Conservation (phyloP, 2,329 filamentous ascomycete genomes). For the Epicoccum sorghinum region DNA sequence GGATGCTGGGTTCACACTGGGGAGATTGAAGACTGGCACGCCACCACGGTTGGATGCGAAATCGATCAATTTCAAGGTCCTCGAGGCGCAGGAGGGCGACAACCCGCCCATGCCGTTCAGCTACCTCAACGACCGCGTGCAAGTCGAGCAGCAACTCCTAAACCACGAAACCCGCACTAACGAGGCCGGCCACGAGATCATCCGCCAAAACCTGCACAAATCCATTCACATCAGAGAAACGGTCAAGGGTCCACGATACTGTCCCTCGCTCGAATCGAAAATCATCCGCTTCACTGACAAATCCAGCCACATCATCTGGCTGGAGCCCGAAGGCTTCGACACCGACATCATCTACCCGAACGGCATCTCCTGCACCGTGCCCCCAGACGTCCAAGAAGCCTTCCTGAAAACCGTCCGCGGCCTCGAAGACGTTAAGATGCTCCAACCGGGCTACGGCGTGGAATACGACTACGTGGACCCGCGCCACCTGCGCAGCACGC, state of each 20-base stretch:
- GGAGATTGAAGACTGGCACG: conserved; percentile 93
- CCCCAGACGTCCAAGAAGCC: conserved; percentile 81
- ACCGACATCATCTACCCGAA: conserved; percentile 94
- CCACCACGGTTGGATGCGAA: conserved; percentile 83
- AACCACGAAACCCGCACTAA: conserved; percentile 92
- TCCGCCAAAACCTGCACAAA: conserved; percentile 89
- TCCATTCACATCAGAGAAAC: conserved; percentile 96
- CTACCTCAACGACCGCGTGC: conserved; percentile 79
- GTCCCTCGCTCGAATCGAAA: conserved; percentile 93
- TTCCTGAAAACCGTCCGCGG: conserved; percentile 88
- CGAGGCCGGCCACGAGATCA: conserved; percentile 77
- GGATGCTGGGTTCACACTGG: conserved; percentile 87
- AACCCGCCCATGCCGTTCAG: conserved; percentile 89
- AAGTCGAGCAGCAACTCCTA: conserved; percentile 80
- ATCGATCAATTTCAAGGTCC: conserved; percentile 76
- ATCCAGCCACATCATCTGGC: conserved; percentile 86
- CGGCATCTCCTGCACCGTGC: conserved; percentile 95
- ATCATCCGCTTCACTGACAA: conserved; percentile 86
- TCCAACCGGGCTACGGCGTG: conserved; percentile 94
- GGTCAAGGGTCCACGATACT: conserved; percentile 92
- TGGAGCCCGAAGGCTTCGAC: conserved; percentile 94
- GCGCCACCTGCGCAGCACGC: conserved; percentile 80
- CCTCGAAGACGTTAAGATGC: conserved; percentile 86
- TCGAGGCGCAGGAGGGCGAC: conserved; percentile 81
- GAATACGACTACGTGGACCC: conserved; percentile 99